Evolutionary conservation across 78 protist genomes (phyloP).

Genomic region (Dictyostelium intermedium): DNA sequence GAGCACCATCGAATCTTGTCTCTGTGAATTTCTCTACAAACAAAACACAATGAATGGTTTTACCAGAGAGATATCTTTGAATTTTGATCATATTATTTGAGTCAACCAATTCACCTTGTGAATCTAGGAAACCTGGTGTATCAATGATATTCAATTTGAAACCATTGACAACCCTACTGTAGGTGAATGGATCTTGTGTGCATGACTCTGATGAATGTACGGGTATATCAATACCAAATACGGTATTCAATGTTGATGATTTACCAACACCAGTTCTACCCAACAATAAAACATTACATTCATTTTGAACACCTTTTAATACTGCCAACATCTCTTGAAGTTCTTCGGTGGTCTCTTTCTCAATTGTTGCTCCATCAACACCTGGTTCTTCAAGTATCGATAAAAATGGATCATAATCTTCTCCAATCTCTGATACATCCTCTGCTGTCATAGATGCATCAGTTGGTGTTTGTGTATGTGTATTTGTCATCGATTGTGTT

Average conservation of each 20-base stretch:
- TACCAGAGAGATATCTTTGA: slow-evolving; percentile 64
- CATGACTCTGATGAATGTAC: slow-evolving; percentile 63
- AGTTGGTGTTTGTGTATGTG: slow-evolving; percentile 51
- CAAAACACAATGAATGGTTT: slow-evolving; percentile 71
- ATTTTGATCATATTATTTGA: slow-evolving; percentile 54
- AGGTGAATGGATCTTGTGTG: slow-evolving; percentile 77
- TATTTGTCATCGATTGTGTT: slow-evolving; percentile 53
- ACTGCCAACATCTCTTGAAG: slow-evolving; percentile 74
- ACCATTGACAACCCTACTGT: slow-evolving; percentile 64
- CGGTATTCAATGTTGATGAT: slow-evolving; percentile 64
- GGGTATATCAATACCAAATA: slow-evolving; percentile 77
- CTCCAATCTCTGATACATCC: slow-evolving; percentile 58
- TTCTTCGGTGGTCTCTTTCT: slow-evolving; percentile 70
- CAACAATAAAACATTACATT: slow-evolving; percentile 58
- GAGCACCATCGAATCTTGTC: slow-evolving; percentile 76
- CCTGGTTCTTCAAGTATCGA: slow-evolving; percentile 55
- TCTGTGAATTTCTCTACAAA: slow-evolving; percentile 77
- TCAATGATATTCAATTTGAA: slow-evolving; percentile 75
- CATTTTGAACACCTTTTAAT: slow-evolving; percentile 70
- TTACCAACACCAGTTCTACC: slow-evolving; percentile 82
- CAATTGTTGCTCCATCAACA: not conserved
- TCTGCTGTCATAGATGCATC: slow-evolving; percentile 51
- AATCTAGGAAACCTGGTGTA: slow-evolving; percentile 70
- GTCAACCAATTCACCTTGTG: slow-evolving; percentile 69
- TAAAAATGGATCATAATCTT: slow-evolving; percentile 74